phyloP scores from a whole-genome alignment of 2,329 filamentous ascomycete species.

The Drechslerella coelobrocha region DNA sequence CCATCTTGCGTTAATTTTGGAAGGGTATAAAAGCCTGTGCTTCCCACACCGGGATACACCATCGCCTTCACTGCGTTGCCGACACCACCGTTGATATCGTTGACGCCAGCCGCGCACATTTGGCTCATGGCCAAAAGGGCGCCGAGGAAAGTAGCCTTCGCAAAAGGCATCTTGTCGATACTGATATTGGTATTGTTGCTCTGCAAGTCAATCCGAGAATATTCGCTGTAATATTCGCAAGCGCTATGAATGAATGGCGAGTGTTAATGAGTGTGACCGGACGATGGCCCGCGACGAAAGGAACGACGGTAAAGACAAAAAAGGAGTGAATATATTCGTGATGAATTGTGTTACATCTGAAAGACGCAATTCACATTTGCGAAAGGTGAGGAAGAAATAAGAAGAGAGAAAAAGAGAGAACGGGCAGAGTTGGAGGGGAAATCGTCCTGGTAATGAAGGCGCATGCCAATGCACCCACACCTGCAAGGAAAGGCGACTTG shows the following conservation, averaged over 20 bases:
- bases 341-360: constrained; percentile 27
- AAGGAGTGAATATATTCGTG: constrained; percentile 42
- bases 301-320: constrained; percentile 39
- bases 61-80: constrained; percentile 39
- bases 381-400: constrained; percentile 25
- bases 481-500: constrained; percentile 28
- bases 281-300: constrained; percentile 40
- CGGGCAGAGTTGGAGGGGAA: constrained; percentile 29
- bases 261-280: constrained; percentile 45
- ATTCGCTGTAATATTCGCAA: constrained; percentile 17
- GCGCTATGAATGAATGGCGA: constrained; percentile 30
- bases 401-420: constrained; percentile 28
- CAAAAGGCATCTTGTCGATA: constrained; percentile 27
- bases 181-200: constrained; percentile 5
- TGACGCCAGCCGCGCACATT: constrained; percentile 20
- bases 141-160: constrained; percentile 35
- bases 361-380: constrained; percentile 45
- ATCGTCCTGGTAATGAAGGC: constrained; percentile 49
- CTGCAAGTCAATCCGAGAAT: constrained; percentile 30
- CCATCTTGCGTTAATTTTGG: constrained; percentile 28
- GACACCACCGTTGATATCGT: constrained; percentile 42
- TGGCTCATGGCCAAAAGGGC: constrained; percentile 43
- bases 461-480: constrained; percentile 16
- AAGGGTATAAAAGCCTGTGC: constrained; percentile 36
- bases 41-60: constrained; percentile 44